Evolutionary conservation across 495 filamentous ascomycete genomes (phyloP).

Genomic region (Penicillium longicatenatum): DNA sequence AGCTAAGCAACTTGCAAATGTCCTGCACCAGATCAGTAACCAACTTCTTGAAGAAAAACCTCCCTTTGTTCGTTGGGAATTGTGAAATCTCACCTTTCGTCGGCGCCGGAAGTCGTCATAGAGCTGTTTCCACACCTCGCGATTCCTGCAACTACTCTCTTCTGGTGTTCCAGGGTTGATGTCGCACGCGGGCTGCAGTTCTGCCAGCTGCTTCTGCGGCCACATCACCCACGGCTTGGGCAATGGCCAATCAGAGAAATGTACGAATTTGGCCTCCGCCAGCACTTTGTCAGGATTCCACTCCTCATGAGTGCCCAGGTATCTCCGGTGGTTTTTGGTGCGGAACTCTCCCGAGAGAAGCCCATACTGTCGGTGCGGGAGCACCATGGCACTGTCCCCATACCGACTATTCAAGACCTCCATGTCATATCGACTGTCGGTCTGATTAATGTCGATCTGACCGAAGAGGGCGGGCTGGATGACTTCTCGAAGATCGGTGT

Average conservation of each 20-base stretch:
- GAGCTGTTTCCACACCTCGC: slow-evolving; percentile 69
- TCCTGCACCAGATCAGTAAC: slow-evolving; percentile 33
- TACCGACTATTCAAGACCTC: slow-evolving; percentile 76
- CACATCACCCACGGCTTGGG: slow-evolving; percentile 78
- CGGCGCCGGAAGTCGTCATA: slow-evolving; percentile 67
- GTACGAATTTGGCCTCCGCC: slow-evolving; percentile 71
- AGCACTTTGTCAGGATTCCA: slow-evolving; percentile 70
- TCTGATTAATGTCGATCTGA: slow-evolving; percentile 35
- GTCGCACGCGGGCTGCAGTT: slow-evolving; percentile 62
- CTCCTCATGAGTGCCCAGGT: slow-evolving; percentile 62
- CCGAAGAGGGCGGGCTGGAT: slow-evolving; percentile 30
- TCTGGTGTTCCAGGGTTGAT: slow-evolving; percentile 44
- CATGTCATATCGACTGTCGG: slow-evolving; percentile 62
- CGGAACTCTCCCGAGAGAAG: slow-evolving; percentile 74
- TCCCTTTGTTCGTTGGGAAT: not conserved
- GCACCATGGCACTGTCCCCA: slow-evolving; percentile 62
- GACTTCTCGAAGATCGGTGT: slow-evolving; percentile 51
- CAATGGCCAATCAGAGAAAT: slow-evolving; percentile 80
- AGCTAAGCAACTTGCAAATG: slow-evolving; percentile 51
- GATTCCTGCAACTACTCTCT: slow-evolving; percentile 60
- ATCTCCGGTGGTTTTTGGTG: slow-evolving; percentile 56
- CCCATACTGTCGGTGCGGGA: slow-evolving; percentile 75
- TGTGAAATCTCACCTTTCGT: slow-evolving; percentile 53
- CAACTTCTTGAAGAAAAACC: not conserved
- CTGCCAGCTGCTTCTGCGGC: slow-evolving; percentile 52